Base-by-base conservation (phyloP, 768 basidiomycete genomes). In the Daedaleopsis nitida region DNA sequence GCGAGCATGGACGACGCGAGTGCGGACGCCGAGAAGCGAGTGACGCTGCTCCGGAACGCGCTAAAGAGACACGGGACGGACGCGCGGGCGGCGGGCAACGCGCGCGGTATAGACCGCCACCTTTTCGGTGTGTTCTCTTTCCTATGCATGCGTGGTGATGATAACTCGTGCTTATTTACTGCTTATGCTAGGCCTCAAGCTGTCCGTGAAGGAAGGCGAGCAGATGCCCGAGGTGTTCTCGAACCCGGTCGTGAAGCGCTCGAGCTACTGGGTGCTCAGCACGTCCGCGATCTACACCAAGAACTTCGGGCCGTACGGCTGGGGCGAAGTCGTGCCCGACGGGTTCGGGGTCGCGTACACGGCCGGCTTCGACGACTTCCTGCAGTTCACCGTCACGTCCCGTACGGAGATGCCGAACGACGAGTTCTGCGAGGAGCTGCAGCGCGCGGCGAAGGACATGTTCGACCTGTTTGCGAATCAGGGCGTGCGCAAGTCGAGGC, bases 301-400 rank as follows among this genome's bases (percentile, higher is more conserved):
- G 61, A 88, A 91, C 73, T 86, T 98, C 69, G 82, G 80, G 39
- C 86, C 82, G 21, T 94, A 97, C 74, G 95, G 95, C 14, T 98
- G 96, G 96, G 96, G 96, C 52, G 92, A 94, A 82, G 91, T 98
- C 48, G 93, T 96, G 24, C 88, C 92, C 1, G 88, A 97, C 65
- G 96, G 96, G 1, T 98, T 96, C 70, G 96, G 96, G 35, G 89
- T 98, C 34, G 90, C 94, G 13, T 98, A 98, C 70, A 88, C 94
- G 84, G 95, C 95, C n/a, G 91, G 92, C 14, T 64, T 60, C 38
- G 58, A 59, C 59, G 90, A 94, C 74, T 85, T 82, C 64, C 76
- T 98, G 44, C 89, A 92, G 68, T 97, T 87, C 73, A 94, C 92
- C 27, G 79, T 96, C 70, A 96, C 94, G 7, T 95, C 93, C 7